phyloP scores from a whole-genome alignment of 1,139 yeast genomes.

The Pichia sp. region DNA sequence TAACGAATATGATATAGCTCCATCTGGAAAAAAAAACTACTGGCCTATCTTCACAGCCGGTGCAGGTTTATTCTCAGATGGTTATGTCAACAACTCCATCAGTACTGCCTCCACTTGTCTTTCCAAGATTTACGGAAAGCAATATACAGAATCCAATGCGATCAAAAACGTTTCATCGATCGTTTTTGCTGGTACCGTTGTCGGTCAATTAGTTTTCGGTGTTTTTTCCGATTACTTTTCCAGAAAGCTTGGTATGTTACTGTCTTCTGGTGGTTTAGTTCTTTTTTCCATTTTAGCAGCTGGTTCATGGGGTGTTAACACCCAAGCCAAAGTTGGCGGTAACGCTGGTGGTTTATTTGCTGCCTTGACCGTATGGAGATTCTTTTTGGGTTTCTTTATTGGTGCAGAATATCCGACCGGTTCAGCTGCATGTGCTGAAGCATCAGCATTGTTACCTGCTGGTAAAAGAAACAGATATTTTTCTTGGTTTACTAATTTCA shows the following conservation, averaged over 20 bases:
- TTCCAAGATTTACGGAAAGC: conserved; percentile 50
- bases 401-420: conserved; percentile 94
- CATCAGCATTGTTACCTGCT: conserved; percentile 66
- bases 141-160: conserved; percentile 56
- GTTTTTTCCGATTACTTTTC: conserved; percentile 69
- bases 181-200: conserved; percentile 84
- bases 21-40: conserved; percentile 18
- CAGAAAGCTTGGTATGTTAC: conserved; percentile 74
- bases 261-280: conserved; percentile 65
- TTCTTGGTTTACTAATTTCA: conserved; percentile 78
- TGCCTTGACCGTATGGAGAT: conserved; percentile 77
- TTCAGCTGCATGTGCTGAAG: conserved; percentile 91
- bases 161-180: conserved; percentile 77
- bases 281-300: conserved; percentile 70
- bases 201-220: conserved; percentile 81
- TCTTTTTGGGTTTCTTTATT: conserved; percentile 75
- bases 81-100: conserved; percentile 80
- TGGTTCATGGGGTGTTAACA: conserved; percentile 77
- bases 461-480: conserved; percentile 87
- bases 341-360: conserved; percentile 64
- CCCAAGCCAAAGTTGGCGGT: conserved; percentile 27
- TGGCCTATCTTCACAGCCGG: conserved; percentile 87
- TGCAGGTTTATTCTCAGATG: conserved; percentile 87
- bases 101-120: conserved; percentile 70
- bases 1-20: conserved; percentile 20